phyloP scores from a whole-genome alignment of 1,284 basidiomycete genomes.

The Ceratobasidium sp. region DNA sequence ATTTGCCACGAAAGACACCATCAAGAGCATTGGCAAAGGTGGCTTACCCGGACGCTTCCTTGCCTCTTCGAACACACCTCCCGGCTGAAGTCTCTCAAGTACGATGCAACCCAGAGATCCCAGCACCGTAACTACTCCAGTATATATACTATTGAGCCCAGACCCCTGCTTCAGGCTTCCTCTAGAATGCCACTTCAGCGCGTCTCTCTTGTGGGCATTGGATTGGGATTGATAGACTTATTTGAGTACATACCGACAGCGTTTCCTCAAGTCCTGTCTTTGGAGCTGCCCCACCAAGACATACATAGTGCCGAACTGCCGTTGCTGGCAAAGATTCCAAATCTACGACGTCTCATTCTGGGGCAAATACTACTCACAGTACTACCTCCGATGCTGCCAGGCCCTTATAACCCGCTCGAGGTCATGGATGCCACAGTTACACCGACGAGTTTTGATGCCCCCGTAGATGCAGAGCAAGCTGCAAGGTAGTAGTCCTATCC shows the following conservation, averaged over 20 bases:
- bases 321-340: constrained; percentile 14
- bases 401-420: too few species aligned
- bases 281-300: neutral
- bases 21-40: neutral
- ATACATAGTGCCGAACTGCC: neutral
- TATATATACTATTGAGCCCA: neutral
- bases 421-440: too few species aligned
- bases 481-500: too few species aligned
- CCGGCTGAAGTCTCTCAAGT: neutral
- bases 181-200: neutral
- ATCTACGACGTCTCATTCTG: neutral
- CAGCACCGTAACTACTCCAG: neutral
- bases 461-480: too few species aligned
- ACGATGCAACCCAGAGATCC: neutral
- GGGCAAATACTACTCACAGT: too few species aligned
- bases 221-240: neutral
- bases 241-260: neutral
- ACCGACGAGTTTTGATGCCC: too few species aligned
- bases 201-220: neutral
- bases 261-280: neutral
- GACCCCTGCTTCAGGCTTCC: neutral
- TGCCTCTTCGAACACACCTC: neutral
- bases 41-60: too few species aligned
- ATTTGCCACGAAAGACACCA: neutral
- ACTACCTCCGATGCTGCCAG: too few species aligned